Base-by-base conservation (phyloP, 2,329 filamentous ascomycete genomes). In the Ascochyta pisi region DNA sequence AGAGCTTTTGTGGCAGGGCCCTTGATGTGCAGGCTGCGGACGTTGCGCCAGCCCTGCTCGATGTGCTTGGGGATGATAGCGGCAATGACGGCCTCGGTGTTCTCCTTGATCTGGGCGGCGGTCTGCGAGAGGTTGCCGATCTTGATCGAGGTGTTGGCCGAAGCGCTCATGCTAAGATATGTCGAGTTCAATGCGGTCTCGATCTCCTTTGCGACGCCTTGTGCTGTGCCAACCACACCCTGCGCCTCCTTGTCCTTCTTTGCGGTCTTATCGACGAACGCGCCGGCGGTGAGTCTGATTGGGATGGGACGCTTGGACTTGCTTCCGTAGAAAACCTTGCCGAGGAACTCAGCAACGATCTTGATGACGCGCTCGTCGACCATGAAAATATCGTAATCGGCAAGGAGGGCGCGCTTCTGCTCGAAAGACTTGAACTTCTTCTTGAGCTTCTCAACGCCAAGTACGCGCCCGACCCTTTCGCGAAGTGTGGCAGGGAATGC, bases 381-480 rank as follows among this genome's bases (percentile, higher is more conserved):
- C 54, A 99, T 83, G 80, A 99, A 98, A 53, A 98, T 81, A 74
- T 98, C 95, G 77, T 97, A 92, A 76, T 96, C 91, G 40, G 86
- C 81, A 60, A 89, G 85, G 33, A 99, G 84, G 76, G 95, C 91
- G 62, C 95, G 84, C 62, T 73, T 73, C 42, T 86, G 87, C 80
- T 99, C 95, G 78, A 91, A 99, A 58, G 90, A 86, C 81, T 90
- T 88, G 83, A 90, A 97, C 80, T 95, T 94, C 66, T 88, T 84
- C 79, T 94, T 94, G 67, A 99, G 82, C 77, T 98, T 96, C 68
- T 84, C 83, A 64, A 93, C 80, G 67, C 92, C 92, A 68, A 98
- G 89, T 41, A 99, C 83, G 1, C 84, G 79, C 48, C 76, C 75
- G 46, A 85, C 79, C 47, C 79, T 80, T 59, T 76, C 72, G 43